Percentiles rank a stretch among this genome's conserved stretches.
Evolutionary conservation across 1,284 basidiomycete species (phyloP).

Genomic region (Volvariella volvacea): DNA sequence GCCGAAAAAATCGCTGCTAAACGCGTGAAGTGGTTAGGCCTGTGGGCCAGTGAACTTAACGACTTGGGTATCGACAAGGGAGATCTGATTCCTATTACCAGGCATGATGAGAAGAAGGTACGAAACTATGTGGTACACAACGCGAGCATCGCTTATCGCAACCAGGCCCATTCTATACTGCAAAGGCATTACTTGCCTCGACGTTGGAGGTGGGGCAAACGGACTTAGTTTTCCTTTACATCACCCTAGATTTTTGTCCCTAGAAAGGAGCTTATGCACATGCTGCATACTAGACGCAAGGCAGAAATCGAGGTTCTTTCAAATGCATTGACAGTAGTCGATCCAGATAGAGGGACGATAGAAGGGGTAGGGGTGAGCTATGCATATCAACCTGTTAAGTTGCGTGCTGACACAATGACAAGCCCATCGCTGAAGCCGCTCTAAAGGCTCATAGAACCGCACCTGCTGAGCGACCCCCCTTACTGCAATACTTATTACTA

Average conservation of each 20-base stretch:
- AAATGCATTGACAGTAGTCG: background rate
- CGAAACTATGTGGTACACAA: slow-evolving; percentile 7
- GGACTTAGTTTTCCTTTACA: background rate
- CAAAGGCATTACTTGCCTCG: slow-evolving; percentile 42
- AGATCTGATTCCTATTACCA: slow-evolving; percentile 61
- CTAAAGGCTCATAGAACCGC: no score
- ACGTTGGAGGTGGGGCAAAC: slow-evolving; percentile 57
- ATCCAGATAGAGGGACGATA: no score
- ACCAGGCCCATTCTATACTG: slow-evolving; percentile 67
- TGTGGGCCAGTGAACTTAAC: slow-evolving; percentile 63
- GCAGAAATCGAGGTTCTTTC: slow-evolving; percentile 83
- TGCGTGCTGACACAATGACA: no score
- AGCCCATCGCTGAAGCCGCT: no score
- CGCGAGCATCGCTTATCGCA: slow-evolving; percentile 3
- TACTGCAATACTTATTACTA: no score
- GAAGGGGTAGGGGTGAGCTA: no score
- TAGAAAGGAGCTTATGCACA: slow-evolving; percentile 73
- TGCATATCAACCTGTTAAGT: no score
- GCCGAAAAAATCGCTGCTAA: slow-evolving; percentile 53
- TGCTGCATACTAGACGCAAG: slow-evolving; percentile 75
- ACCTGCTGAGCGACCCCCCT: no score
- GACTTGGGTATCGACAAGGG: slow-evolving; percentile 57
- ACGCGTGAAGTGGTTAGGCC: slow-evolving; percentile 72
- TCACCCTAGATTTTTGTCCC: no score
- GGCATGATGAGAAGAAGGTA: slow-evolving; percentile 71